phyloP scores from a whole-genome alignment of 1,284 basidiomycete genomes.

The Rhodotorula sp. region DNA sequence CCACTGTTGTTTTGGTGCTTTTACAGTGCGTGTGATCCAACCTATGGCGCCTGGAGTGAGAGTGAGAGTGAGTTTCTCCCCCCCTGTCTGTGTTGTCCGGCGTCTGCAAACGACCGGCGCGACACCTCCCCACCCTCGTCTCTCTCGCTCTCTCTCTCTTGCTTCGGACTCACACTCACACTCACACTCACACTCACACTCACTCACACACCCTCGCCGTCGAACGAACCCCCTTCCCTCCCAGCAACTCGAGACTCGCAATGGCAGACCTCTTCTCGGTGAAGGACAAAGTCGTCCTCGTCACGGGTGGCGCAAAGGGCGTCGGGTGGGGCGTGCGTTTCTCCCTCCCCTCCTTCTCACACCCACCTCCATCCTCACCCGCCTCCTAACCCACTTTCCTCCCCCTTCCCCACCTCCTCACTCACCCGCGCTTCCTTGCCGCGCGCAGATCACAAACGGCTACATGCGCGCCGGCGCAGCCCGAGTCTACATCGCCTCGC shows the following conservation, averaged over 20 bases:
- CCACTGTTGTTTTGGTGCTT: too few relatives aligned
- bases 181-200: too few relatives aligned
- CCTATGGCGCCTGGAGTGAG: too few relatives aligned
- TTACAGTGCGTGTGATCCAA: too few relatives aligned
- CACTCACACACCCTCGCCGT: not conserved
- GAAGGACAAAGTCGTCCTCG: constrained; percentile 57
- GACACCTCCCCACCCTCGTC: too few relatives aligned
- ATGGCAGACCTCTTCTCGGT: constrained; percentile 59
- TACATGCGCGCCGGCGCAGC: constrained; percentile 66
- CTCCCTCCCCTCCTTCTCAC: not conserved
- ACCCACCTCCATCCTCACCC: not conserved
- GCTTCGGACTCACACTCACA: too few relatives aligned
- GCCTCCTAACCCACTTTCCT: not conserved
- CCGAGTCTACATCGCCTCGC: constrained; percentile 66
- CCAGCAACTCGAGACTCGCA: too few relatives aligned
- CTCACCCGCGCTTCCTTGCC: not conserved
- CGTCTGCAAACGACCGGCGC: too few relatives aligned
- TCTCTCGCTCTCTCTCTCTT: too few relatives aligned
- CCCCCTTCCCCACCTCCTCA: not conserved
- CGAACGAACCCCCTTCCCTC: not conserved
- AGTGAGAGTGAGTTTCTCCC: too few relatives aligned
- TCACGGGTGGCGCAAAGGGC: constrained; percentile 64
- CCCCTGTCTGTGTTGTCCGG: too few relatives aligned
- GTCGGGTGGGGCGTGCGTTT: constrained; percentile 32
- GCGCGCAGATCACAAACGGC: constrained; percentile 62